Percentiles rank a stretch among this genome's conserved stretches.
Evolutionary conservation across 2,329 filamentous ascomycete species (phyloP).

Genomic region (Polytolypa hystricis): DNA sequence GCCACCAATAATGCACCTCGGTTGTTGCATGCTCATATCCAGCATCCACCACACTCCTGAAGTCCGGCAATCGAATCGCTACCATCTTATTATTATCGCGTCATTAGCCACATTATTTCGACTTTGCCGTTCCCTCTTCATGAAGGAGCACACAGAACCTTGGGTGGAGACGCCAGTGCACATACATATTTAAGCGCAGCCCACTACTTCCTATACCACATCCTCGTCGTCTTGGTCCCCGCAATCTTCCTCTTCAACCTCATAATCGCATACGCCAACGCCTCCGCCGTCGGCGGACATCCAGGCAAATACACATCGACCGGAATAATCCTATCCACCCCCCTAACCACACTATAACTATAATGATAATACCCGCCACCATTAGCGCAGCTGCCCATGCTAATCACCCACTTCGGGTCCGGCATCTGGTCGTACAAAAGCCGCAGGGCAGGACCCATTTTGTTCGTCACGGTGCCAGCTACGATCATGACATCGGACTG

Average conservation of each 20-base stretch:
- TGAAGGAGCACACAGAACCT: too few species aligned
- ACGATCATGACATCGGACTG: conserved; percentile 93
- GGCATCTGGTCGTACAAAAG: conserved; percentile 96
- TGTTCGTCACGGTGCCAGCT: conserved; percentile 85
- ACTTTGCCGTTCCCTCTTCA: too few species aligned
- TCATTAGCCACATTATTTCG: too few species aligned
- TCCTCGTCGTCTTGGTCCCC: conserved; percentile 37
- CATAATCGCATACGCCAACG: conserved; percentile 53
- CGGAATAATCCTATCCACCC: conserved; percentile 65
- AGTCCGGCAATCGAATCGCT: too few species aligned
- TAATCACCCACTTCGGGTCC: conserved; percentile 76
- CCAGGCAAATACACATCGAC: conserved; percentile 73
- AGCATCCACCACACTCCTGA: too few species aligned
- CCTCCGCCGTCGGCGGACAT: conserved; percentile 47
- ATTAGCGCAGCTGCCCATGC: conserved; percentile 77
- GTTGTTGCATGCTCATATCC: too few species aligned
- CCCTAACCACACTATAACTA: conserved; percentile 65
- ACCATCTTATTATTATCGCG: too few species aligned
- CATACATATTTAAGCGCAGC: too few species aligned
- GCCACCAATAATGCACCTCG: too few species aligned
- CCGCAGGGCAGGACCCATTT: conserved; percentile 84
- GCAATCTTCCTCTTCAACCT: conserved; percentile 68
- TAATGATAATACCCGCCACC: conserved; percentile 83
- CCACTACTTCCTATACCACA: conserved; percentile 46
- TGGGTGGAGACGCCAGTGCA: too few species aligned